These are phyloP conservation scores for Iris pallida DNA, from an alignment of 116 monocot genomes.

Conservation along the genomic window DNA sequence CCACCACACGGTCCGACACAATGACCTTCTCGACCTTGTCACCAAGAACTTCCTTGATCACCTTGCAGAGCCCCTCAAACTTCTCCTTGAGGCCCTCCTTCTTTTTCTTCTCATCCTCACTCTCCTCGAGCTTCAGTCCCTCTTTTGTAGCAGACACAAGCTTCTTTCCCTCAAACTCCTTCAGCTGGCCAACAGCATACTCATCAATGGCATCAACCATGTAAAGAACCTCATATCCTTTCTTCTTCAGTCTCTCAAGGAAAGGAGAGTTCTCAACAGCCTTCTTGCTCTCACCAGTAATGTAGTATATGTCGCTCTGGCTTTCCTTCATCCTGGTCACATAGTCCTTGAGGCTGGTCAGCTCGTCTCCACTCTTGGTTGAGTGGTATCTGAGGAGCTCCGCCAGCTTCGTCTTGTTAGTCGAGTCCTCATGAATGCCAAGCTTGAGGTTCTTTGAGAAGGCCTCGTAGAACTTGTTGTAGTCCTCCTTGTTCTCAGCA, in stretches of 20 bases:
- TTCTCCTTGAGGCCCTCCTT: conserved; percentile 46
- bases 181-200: conserved; percentile 60
- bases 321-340: conserved; percentile 65
- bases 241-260: conserved; percentile 58
- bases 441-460: conserved; percentile 66
- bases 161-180: conserved; percentile 65
- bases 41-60: conserved; percentile 52
- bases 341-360: conserved; percentile 66
- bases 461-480: conserved; percentile 57
- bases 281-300: conserved; percentile 65
- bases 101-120: conserved; percentile 52
- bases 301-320: conserved; percentile 56
- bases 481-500: conserved; percentile 66
- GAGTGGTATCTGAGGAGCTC: conserved; percentile 59
- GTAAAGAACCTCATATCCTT: conserved; percentile 52
- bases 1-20: conserved; percentile 50
- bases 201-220: conserved; percentile 66
- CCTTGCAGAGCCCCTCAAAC: conserved; percentile 61
- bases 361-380: conserved; percentile 46
- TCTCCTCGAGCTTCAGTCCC: conserved; percentile 52
- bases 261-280: conserved; percentile 63
- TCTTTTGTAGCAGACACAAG: conserved; percentile 55
- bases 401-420: conserved; percentile 42
- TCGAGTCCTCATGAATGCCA: conserved; percentile 50
- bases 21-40: conserved; percentile 61